Conservation (phyloP, 1,284 basidiomycete genomes). For the Moniliophthora roreri region DNA sequence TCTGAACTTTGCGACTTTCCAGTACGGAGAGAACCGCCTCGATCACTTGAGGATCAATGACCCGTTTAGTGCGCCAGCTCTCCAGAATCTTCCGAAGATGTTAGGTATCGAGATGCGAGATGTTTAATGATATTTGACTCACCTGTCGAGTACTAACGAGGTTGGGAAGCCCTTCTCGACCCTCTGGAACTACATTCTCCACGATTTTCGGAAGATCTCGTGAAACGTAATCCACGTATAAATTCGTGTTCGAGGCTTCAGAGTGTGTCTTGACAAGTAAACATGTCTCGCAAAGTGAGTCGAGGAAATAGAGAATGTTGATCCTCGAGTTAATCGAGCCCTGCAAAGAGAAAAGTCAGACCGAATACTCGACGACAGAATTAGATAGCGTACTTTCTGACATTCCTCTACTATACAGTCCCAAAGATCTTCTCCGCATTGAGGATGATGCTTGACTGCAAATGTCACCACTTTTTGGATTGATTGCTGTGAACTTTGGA, state of each 20-base stretch:
- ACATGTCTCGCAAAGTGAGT: conserved; percentile 81
- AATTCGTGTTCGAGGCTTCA: conserved; percentile 42
- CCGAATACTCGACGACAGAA: neutral
- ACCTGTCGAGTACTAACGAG: conserved; percentile 84
- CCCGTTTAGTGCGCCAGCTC: conserved; percentile 84
- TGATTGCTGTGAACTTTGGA: conserved; percentile 77
- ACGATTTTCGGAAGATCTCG: conserved; percentile 78
- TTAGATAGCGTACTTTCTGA: conserved; percentile 60
- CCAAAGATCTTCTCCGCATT: conserved; percentile 91
- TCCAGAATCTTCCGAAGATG: conserved; percentile 67
- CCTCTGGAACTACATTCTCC: conserved; percentile 78
- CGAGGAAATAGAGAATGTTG: conserved; percentile 91
- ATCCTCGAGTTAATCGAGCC: conserved; percentile 88
- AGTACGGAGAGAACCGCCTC: conserved; percentile 62
- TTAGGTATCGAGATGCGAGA: too few species aligned
- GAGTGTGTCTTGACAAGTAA: conserved; percentile 62
- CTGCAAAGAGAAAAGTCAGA: conserved; percentile 35
- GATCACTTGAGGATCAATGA: conserved; percentile 74
- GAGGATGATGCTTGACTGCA: conserved; percentile 80
- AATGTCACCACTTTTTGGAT: conserved; percentile 89
- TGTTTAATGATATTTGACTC: too few species aligned
- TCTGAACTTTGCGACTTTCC: conserved; percentile 41
- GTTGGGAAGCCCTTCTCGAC: conserved; percentile 82
- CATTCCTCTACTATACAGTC: conserved; percentile 92
- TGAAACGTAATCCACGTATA: conserved; percentile 76